Evolutionary conservation across 495 filamentous ascomycete genomes (phyloP).

Genomic region (Penicillium ochrochloron): DNA sequence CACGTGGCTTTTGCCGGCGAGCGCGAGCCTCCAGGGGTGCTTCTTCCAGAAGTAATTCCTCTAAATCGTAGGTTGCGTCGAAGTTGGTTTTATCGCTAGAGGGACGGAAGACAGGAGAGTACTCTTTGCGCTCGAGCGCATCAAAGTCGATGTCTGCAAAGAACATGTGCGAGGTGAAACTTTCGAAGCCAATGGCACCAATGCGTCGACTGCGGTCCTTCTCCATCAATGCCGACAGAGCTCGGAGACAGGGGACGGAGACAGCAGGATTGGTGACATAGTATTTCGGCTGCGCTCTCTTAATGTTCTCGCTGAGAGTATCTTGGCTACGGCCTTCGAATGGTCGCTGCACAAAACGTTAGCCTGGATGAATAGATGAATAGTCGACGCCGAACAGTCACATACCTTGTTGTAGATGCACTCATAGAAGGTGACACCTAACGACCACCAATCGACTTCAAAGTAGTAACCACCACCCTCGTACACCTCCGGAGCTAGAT

Average conservation of each 20-base stretch:
- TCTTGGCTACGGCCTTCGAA: conserved; percentile 89
- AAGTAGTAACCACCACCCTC: conserved; percentile 81
- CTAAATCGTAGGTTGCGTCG: conserved; percentile 96
- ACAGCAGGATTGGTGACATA: conserved; percentile 89
- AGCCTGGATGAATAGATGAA: conserved; percentile 22
- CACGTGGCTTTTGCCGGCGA: conserved; percentile 89
- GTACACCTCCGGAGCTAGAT: conserved; percentile 96
- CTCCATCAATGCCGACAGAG: conserved; percentile 80
- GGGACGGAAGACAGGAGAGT: conserved; percentile 88
- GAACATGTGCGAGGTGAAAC: conserved; percentile 85
- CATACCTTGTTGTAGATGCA: conserved; percentile 98
- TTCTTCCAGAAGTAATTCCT: conserved; percentile 92
- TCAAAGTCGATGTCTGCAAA: conserved; percentile 86
- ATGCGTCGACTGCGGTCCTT: conserved; percentile 79
- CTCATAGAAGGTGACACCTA: conserved; percentile 96
- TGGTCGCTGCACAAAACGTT: conserved; percentile 64
- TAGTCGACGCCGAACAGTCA: neutral
- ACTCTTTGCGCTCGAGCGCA: conserved; percentile 83
- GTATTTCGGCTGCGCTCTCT: conserved; percentile 81
- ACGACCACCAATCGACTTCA: conserved; percentile 97
- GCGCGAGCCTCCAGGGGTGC: conserved; percentile 92
- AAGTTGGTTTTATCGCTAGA: conserved; percentile 99
- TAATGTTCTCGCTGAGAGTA: conserved; percentile 77
- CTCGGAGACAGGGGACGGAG: conserved; percentile 81
- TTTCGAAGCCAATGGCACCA: conserved; percentile 75